Base-by-base conservation (phyloP, 2,329 filamentous ascomycete species). In the Fusarium drepaniforme region DNA sequence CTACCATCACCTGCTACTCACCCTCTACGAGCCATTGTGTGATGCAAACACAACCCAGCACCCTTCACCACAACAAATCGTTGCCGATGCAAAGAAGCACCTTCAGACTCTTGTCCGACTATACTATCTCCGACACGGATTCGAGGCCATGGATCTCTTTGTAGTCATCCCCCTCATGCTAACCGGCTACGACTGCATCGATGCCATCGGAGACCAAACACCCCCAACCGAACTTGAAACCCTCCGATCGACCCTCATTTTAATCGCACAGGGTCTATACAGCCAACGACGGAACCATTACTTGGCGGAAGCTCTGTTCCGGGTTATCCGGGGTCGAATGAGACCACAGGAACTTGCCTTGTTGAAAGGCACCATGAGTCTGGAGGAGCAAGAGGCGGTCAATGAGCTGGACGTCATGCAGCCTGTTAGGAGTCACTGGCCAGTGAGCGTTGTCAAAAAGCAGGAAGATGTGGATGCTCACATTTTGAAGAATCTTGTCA, bases 251-350 rank as follows among this genome's bases (percentile, higher is more conserved):
- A 81, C 80, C 0, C 78, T 84, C 1, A 72, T 85, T n/a, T 71
- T 84, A 2, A 73, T 80, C 12, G 81, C 79, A 1, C 80, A 83
- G 38, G 83, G 83, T 0, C 65, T 84, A 0, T 79, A 80, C 59
- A 66, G 70, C 37, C 83, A 84, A 57, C 80, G 81, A 1, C 79
- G 66, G 11, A 83, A 82, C 37, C 79, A 84, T 56, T 81, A 83
- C 63, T 62, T 84, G 8, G 81, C 79, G 0, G 75, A 81, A 42
- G 79, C 80, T 1, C 70, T 84, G 0, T 84, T 82, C 64, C 77
- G 76, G 0, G 80, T 84, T 1, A 73, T 84, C 16, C 75, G 79
- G 4, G 82, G 81, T 1, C 78, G 77, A 8, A 84, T 84, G 83
- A 73, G 80, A 0, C 69, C 72, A 0, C 64, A 77, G n/a, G 81